These are phyloP conservation scores for Ceratocystis papillata DNA, from an alignment of 2,329 filamentous ascomycete species.

Conservation along the genomic window DNA sequence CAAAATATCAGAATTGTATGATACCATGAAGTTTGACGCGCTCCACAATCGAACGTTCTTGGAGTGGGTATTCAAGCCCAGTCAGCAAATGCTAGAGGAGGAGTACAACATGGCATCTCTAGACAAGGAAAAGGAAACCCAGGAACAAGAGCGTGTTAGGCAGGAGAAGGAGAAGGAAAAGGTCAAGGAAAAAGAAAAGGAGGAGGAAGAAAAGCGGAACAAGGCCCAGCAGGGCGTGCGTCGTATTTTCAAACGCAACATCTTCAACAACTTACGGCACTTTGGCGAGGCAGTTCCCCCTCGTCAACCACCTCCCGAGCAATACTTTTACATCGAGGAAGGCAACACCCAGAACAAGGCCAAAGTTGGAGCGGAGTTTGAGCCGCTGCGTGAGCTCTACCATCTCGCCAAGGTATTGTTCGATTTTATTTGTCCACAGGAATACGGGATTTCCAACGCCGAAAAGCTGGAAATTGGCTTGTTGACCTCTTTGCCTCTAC, in stretches of 20 bases:
- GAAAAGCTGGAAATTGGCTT: constrained; percentile 99
- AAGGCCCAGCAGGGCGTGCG: constrained; percentile 30
- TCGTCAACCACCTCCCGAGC: constrained; percentile 39
- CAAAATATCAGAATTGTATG: constrained; percentile 96
- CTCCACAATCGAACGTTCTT: constrained; percentile 92
- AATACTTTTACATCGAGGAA: constrained; percentile 86
- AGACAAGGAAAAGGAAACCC: constrained; percentile 30
- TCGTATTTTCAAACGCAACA: constrained; percentile 50
- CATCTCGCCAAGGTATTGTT: constrained; percentile 89
- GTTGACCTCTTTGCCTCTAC: constrained; percentile 78
- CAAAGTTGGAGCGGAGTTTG: constrained; percentile 73
- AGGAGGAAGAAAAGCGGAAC: constrained; percentile 33
- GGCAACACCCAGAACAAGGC: constrained; percentile 63
- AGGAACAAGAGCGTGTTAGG: constrained; percentile 26
- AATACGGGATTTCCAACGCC: constrained; percentile 89
- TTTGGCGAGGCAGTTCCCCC: constrained; percentile 36
- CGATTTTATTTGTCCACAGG: constrained; percentile 95
- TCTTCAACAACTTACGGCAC: constrained; percentile 44
- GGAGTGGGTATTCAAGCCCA: constrained; percentile 93
- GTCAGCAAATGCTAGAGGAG: constrained; percentile 64
- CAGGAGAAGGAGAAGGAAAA: constrained; percentile 33
- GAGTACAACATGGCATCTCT: constrained; percentile 40
- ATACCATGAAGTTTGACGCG: constrained; percentile 99
- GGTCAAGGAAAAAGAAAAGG: constrained; percentile 31
- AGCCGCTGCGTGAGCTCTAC: constrained; percentile 85